phyloP scores from a whole-genome alignment of 2,329 filamentous ascomycete species.

The Ophiostoma triangulosporum region DNA sequence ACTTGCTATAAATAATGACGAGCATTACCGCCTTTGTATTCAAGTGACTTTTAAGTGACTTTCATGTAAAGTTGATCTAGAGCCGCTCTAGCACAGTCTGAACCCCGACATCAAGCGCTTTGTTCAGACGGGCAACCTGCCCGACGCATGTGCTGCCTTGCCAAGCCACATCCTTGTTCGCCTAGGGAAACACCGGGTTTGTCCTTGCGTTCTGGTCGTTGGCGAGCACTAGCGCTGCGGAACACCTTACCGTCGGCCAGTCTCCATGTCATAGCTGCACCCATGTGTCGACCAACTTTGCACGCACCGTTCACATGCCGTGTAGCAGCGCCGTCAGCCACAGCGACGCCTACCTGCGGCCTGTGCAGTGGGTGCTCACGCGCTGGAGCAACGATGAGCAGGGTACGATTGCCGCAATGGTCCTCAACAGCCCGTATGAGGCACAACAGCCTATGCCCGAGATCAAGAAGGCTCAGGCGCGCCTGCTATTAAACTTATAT shows the following conservation, averaged over 20 bases:
- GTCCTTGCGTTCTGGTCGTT: constrained; percentile 33
- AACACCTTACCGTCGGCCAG: constrained; percentile 17
- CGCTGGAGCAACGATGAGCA: background rate
- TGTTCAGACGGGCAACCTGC: constrained; percentile 23
- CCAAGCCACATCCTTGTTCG: constrained; percentile 14
- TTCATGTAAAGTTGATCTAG: too few relatives aligned
- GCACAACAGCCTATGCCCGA: background rate
- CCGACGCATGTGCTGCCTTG: constrained; percentile 18
- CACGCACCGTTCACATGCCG: constrained; percentile 25
- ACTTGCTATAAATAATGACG: too few relatives aligned
- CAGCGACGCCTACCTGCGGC: background rate
- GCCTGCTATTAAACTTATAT: background rate
- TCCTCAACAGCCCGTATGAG: constrained; percentile 1
- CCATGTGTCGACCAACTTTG: constrained; percentile 37
- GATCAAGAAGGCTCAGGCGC: background rate
- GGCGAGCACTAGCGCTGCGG: constrained; percentile 25
- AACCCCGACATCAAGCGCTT: constrained; percentile 31
- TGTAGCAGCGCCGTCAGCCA: background rate
- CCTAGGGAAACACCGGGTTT: background rate
- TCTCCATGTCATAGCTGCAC: constrained; percentile 26
- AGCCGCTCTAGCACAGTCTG: constrained; percentile 27
- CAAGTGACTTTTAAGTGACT: too few relatives aligned
- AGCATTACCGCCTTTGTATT: too few relatives aligned
- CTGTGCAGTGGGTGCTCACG: background rate
- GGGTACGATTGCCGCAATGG: background rate